phyloP scores from a whole-genome alignment of 2,329 filamentous ascomycete genomes.

The Xylariales sp. region DNA sequence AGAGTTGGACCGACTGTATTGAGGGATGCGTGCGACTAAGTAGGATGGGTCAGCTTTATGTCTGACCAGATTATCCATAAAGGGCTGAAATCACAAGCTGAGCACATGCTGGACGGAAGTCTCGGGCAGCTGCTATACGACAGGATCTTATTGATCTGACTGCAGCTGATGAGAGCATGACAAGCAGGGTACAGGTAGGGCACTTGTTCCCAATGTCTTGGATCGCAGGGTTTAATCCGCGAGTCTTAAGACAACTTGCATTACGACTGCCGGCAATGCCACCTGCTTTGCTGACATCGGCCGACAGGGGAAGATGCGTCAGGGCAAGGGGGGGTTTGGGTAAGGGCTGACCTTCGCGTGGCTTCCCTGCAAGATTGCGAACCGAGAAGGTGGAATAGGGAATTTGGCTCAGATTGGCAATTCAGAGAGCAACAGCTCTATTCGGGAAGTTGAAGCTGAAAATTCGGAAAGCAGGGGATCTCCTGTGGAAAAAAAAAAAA shows the following conservation, averaged over 20 bases:
- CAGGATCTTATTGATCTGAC: background rate
- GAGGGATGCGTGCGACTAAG: constrained; percentile 55
- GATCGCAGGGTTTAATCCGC: background rate
- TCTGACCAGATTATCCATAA: background rate
- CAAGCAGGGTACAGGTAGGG: constrained; percentile 2
- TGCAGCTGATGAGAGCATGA: constrained; percentile 5
- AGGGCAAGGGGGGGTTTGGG: constrained; percentile 15
- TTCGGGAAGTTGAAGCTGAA: too few relatives aligned
- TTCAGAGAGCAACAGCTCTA: background rate
- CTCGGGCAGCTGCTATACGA: constrained; percentile 2
- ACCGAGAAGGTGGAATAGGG: background rate
- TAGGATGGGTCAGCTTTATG: constrained; percentile 17
- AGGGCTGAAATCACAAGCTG: background rate
- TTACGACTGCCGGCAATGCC: background rate
- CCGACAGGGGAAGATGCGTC: constrained; percentile 3
- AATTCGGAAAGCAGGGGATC: background rate
- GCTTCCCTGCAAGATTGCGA: constrained; percentile 17
- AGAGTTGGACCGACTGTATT: constrained; percentile 67
- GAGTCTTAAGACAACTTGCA: background rate
- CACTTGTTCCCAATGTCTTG: constrained; percentile 1
- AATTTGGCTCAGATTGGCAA: constrained; percentile 4
- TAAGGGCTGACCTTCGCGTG: constrained; percentile 24
- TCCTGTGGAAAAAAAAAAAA: constrained; percentile 7
- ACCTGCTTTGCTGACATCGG: background rate
- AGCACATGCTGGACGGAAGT: background rate